Conservation (phyloP, 495 filamentous ascomycete genomes). For the Aspergillus nidulans region DNA sequence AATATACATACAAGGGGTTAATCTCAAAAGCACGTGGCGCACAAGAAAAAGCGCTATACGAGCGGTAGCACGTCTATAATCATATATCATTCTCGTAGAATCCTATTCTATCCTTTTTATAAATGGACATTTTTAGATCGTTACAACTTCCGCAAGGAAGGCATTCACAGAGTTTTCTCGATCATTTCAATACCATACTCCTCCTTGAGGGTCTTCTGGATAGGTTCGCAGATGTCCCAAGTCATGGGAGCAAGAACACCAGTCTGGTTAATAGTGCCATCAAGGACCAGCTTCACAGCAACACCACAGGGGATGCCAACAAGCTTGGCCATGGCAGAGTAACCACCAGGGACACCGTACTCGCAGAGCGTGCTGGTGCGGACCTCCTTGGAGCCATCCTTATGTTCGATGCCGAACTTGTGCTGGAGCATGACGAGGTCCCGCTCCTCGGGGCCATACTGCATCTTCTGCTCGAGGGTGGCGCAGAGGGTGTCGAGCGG, state of each 20-base stretch:
- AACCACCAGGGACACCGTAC: conserved; percentile 78
- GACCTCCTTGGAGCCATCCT: conserved; percentile 70
- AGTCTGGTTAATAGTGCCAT: conserved; percentile 71
- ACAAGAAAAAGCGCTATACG: background rate
- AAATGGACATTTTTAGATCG: conserved; percentile 8
- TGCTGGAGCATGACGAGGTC: conserved; percentile 89
- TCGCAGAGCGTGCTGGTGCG: conserved; percentile 78
- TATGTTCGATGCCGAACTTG: conserved; percentile 84
- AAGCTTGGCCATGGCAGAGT: conserved; percentile 85
- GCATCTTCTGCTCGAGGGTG: conserved; percentile 87
- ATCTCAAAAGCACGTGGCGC: too few relatives aligned
- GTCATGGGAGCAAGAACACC: conserved; percentile 81
- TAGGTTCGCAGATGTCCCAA: conserved; percentile 60
- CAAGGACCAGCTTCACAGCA: conserved; percentile 76
- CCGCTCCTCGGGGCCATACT: conserved; percentile 77
- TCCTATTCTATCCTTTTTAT: background rate
- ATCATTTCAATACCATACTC: conserved; percentile 53
- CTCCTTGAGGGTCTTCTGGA: conserved; percentile 64
- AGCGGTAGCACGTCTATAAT: background rate
- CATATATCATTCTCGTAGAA: background rate
- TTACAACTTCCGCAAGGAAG: background rate
- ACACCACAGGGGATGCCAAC: conserved; percentile 61
- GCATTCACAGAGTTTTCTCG: conserved; percentile 37
- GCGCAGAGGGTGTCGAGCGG: conserved; percentile 88
- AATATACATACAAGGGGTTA: too few relatives aligned